Base-by-base conservation (phyloP, 2,329 filamentous ascomycete genomes). In the Aspergillus hortae region DNA sequence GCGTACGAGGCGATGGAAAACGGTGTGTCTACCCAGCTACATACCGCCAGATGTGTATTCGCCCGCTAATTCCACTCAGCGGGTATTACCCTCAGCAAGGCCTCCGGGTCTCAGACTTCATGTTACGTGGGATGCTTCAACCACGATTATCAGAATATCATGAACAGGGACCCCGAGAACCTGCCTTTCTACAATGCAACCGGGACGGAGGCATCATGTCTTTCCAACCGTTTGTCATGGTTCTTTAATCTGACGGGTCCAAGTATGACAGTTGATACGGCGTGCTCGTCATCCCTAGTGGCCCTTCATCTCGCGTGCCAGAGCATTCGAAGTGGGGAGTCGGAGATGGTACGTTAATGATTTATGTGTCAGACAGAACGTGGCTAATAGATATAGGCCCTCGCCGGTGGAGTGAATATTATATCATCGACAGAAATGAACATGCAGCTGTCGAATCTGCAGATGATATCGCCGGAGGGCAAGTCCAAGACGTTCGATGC, bases 1-100 rank as follows among this genome's bases (percentile, higher is more conserved):
- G 49, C 48, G 2, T 68, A 64, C 40, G 60, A 74, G 54, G 69
- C 72, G 1, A 56, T 82, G 0, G 73, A 76, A 44, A 70, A 62
- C 50, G 70, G 62, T 12, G 70, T 68, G 7, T 53, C 7, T 38
- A 23, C 14, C 35, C 35, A 38, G 4, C 23, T 17, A 15, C 14
- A 38, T 2, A 38, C 4, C n/a, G 23, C 23, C 23, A 23, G 23
- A 23, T 23, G 23, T 23, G 6, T 23, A 23, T 2, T 5, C 23
- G 5, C 23, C 23, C 23, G 6, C 23, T 61, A 11, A 49, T 10
- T 6, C n/a, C n/a, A 11, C 4, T 10, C 23, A 44, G 64, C 70
- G 15, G 58, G 49, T 27, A 32, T 32, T 19, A 42, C 46, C 33
- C 15, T 48, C 4, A 36, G 42, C 14, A 10, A 32, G 6, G 50